Conservation (phyloP, 352 stramenopile genomes). For the Globisporangium ultimum region DNA sequence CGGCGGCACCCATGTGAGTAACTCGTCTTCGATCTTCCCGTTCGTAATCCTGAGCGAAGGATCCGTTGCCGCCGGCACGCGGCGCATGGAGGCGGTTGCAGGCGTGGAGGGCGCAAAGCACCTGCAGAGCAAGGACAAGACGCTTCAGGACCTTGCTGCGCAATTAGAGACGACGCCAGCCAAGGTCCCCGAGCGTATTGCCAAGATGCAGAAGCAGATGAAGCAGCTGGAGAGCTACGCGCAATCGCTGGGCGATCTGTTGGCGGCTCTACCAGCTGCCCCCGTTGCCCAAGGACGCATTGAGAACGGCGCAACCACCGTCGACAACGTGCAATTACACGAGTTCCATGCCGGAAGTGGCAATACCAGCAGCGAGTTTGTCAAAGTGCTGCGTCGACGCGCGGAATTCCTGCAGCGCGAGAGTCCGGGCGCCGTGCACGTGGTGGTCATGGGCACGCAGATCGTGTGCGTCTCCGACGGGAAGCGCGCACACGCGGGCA, state of each 20-base stretch:
- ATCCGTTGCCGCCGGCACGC: slow-evolving; percentile 74
- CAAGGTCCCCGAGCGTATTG: slow-evolving; percentile 60
- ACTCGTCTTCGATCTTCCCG: slow-evolving; percentile 48
- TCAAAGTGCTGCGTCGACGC: slow-evolving; percentile 56
- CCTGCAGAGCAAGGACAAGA: slow-evolving; percentile 57
- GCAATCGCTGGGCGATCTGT: slow-evolving; percentile 47
- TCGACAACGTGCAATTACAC: slow-evolving; percentile 33
- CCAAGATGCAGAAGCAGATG: slow-evolving; percentile 68
- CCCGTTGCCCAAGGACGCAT: slow-evolving; percentile 30
- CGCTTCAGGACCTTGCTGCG: slow-evolving; percentile 39
- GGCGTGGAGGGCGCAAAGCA: slow-evolving; percentile 46
- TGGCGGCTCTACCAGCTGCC: slow-evolving; percentile 37
- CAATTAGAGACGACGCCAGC: slow-evolving; percentile 59
- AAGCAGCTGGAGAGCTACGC: slow-evolving; percentile 53
- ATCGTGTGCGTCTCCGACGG: slow-evolving; percentile 44
- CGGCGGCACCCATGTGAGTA: slow-evolving; percentile 65
- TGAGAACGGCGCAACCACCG: slow-evolving; percentile 6
- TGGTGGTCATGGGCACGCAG: slow-evolving; percentile 49
- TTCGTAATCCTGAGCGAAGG: slow-evolving; percentile 76
- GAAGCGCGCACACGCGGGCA: slow-evolving; percentile 42
- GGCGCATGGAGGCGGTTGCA: slow-evolving; percentile 65
- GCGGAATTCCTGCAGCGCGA: slow-evolving; percentile 49
- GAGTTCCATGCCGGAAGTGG: slow-evolving; percentile 1
- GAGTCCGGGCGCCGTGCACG: slow-evolving; percentile 26
- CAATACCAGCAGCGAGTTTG: slow-evolving; percentile 27